A percentile compares a stretch with the other conserved stretches of the same genome.
These are phyloP conservation scores for Paramecium biaurelia DNA, from an alignment of 73 alveolate species.

Conservation along the genomic window DNA sequence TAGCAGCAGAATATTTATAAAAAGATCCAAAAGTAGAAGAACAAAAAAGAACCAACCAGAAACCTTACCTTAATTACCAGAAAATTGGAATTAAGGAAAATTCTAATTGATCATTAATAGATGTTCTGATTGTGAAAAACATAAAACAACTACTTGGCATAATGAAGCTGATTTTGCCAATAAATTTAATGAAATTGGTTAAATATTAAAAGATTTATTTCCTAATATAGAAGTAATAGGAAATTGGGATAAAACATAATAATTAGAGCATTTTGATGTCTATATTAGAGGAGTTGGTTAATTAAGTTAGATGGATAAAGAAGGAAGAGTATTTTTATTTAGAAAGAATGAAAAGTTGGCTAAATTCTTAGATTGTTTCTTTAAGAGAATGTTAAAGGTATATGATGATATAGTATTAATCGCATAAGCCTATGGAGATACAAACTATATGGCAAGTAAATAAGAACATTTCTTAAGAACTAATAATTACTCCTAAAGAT, in stretches of 20 bases:
- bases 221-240: constrained; percentile 93
- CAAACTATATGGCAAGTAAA: constrained; percentile 72
- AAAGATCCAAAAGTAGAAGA: constrained; percentile 50
- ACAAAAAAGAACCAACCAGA: constrained; percentile 15
- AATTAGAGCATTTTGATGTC: constrained; percentile 93
- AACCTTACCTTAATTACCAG: constrained; percentile 17
- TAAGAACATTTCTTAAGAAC: constrained; percentile 64
- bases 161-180: constrained; percentile 89
- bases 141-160: constrained; percentile 94
- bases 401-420: constrained; percentile 82
- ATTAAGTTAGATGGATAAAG: constrained; percentile 74
- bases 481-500: constrained; percentile 62
- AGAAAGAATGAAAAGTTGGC: constrained; percentile 75
- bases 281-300: constrained; percentile 95
- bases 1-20: constrained; percentile 26
- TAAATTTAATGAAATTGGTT: constrained; percentile 89
- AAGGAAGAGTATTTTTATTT: constrained; percentile 90
- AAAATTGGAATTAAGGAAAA: constrained; percentile 79
- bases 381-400: constrained; percentile 41
- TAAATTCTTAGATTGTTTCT: constrained; percentile 19
- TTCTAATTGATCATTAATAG: constrained; percentile 91
- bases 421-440: constrained; percentile 89
- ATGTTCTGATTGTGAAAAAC: constrained; percentile 92
- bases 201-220: constrained; percentile 81
- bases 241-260: constrained; percentile 87